phyloP scores from a whole-genome alignment of 805 yeast genomes.

The Candida jianshihensis region DNA sequence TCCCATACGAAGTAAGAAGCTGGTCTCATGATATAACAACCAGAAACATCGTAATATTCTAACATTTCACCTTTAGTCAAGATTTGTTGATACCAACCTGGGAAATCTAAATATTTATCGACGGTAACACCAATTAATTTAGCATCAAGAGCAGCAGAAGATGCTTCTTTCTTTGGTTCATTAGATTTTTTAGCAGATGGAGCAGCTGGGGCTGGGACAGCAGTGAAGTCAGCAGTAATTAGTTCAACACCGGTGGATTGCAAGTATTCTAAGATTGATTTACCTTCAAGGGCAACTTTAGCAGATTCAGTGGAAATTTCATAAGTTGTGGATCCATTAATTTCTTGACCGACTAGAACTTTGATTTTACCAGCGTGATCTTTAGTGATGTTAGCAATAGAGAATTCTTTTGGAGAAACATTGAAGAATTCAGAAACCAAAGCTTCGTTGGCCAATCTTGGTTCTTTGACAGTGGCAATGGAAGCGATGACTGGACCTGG shows the following conservation, averaged over 20 bases:
- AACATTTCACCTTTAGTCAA: constrained; percentile 96
- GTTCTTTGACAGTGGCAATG: constrained; percentile 70
- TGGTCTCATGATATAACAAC: constrained; percentile 97
- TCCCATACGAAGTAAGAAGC: constrained; percentile 95
- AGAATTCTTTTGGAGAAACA: constrained; percentile 52
- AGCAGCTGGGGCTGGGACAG: constrained; percentile 32
- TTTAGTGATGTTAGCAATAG: constrained; percentile 41
- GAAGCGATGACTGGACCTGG: constrained; percentile 60
- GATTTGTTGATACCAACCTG: constrained; percentile 97
- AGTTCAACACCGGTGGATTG: constrained; percentile 45
- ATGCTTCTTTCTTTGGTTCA: constrained; percentile 24
- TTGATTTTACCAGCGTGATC: constrained; percentile 52
- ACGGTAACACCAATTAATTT: constrained; percentile 94
- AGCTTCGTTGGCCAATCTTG: constrained; percentile 81
- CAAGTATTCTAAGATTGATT: constrained; percentile 39
- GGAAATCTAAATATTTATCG: constrained; percentile 85
- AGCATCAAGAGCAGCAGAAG: constrained; percentile 52
- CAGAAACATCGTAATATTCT: constrained; percentile 97
- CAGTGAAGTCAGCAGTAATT: constrained; percentile 46
- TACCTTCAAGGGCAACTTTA: constrained; percentile 43
- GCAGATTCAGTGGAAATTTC: constrained; percentile 45
- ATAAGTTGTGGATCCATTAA: constrained; percentile 29
- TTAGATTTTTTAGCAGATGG: constrained; percentile 18
- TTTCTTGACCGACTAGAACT: constrained; percentile 48
- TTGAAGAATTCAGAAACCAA: constrained; percentile 59